Conservation (phyloP, 2,329 filamentous ascomycete species). For the Penicillium sp. region DNA sequence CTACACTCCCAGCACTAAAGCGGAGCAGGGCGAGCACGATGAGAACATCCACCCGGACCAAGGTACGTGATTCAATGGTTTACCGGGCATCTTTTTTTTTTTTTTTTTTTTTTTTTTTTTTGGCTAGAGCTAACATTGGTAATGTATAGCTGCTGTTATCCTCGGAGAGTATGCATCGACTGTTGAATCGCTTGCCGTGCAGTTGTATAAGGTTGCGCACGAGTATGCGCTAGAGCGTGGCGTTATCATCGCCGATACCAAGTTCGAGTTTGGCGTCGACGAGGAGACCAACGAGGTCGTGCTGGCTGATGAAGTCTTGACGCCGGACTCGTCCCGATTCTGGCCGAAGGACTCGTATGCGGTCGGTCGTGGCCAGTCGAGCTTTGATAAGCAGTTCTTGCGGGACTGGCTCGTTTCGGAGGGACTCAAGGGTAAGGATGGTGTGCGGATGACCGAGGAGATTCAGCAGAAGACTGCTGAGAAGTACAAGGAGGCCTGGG, state of each 20-base stretch:
- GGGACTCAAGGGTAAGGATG: slow-evolving; percentile 75
- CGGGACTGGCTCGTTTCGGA: slow-evolving; percentile 78
- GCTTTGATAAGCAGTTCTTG: slow-evolving; percentile 86
- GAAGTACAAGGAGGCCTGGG: slow-evolving; percentile 78
- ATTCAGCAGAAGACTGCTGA: slow-evolving; percentile 69
- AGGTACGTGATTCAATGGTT: slow-evolving; percentile 47
- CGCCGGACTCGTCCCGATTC: slow-evolving; percentile 82
- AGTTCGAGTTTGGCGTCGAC: slow-evolving; percentile 76
- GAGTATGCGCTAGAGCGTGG: slow-evolving; percentile 58
- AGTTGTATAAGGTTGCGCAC: slow-evolving; percentile 63
- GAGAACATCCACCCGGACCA: slow-evolving; percentile 80
- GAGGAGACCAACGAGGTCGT: slow-evolving; percentile 69
- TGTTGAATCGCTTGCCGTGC: slow-evolving; percentile 68
- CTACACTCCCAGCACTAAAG: slow-evolving; percentile 85
- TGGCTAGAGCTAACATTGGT: slow-evolving; percentile 10
- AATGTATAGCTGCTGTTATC: slow-evolving; percentile 57
- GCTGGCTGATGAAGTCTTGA: slow-evolving; percentile 82
- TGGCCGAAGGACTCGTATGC: slow-evolving; percentile 78
- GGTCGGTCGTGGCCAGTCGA: slow-evolving; percentile 74
- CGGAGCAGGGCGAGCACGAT: slow-evolving; percentile 75
- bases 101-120: not conserved
- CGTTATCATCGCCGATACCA: slow-evolving; percentile 78
- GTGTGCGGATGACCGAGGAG: slow-evolving; percentile 72
- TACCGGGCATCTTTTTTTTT: not conserved
- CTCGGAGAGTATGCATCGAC: slow-evolving; percentile 68